Conservation (phyloP, 2,329 filamentous ascomycete species). For the Allantophomopsis lycopodina region DNA sequence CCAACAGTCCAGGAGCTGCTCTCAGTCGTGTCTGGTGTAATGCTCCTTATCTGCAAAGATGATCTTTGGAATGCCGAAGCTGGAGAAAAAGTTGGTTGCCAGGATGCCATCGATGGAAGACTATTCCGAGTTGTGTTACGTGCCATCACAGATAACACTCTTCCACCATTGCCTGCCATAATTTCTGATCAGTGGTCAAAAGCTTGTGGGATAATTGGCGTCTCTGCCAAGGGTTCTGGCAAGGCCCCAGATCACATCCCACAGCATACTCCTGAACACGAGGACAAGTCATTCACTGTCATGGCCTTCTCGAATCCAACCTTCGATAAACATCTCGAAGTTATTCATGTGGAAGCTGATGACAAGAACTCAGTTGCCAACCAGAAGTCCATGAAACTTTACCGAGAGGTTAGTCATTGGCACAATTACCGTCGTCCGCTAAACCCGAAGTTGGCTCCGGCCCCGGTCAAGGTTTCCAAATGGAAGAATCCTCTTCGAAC, state of each 20-base stretch:
- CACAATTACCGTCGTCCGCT: slow-evolving; percentile 42
- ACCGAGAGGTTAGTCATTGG: slow-evolving; percentile 42
- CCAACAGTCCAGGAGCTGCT: slow-evolving; percentile 23
- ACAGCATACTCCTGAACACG: slow-evolving; percentile 5
- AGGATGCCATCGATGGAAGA: slow-evolving; percentile 41
- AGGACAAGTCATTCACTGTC: slow-evolving; percentile 12
- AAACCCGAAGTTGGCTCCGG: slow-evolving; percentile 24
- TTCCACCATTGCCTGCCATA: too few relatives aligned
- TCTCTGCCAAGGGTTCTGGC: slow-evolving; percentile 4
- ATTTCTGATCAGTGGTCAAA: too few relatives aligned
- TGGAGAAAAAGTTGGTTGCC: slow-evolving; percentile 24
- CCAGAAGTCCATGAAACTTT: slow-evolving; percentile 20
- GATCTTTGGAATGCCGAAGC: slow-evolving; percentile 13
- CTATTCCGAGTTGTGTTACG: slow-evolving; percentile 20
- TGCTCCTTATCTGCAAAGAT: slow-evolving; percentile 19
- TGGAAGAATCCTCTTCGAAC: slow-evolving; percentile 18
- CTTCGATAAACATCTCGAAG: slow-evolving; percentile 29
- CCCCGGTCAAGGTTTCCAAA: slow-evolving; percentile 25
- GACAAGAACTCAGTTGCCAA: slow-evolving; percentile 10
- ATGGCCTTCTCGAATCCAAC: slow-evolving; percentile 32
- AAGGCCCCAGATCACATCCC: slow-evolving; percentile 5
- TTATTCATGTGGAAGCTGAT: slow-evolving; percentile 23
- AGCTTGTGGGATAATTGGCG: too few relatives aligned
- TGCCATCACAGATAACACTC: slow-evolving; percentile 5
- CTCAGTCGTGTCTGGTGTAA: slow-evolving; percentile 18